Evolutionary conservation across 192 early-diverging fungal genomes (phyloP).

Genomic region (Mortierella hygrophila): DNA sequence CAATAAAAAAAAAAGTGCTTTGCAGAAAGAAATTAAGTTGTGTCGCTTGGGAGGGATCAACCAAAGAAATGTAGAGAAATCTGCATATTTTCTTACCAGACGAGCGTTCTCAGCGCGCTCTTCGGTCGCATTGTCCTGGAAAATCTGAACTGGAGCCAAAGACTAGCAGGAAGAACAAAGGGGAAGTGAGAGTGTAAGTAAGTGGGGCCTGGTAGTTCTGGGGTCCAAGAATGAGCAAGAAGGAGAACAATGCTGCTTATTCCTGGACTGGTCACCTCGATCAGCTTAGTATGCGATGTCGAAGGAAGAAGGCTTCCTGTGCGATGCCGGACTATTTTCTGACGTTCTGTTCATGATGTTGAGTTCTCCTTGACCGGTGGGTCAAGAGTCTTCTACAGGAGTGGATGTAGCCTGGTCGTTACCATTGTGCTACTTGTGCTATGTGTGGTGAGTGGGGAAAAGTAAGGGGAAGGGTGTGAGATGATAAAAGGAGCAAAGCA

Average conservation of each 20-base stretch:
- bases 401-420: background rate
- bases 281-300: background rate
- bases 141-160: slow-evolving; percentile 90
- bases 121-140: slow-evolving; percentile 94
- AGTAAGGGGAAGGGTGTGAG: background rate
- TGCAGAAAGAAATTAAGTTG: background rate
- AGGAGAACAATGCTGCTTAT: background rate
- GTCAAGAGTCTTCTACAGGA: background rate
- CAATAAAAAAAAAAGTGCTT: background rate
- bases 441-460: background rate
- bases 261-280: background rate
- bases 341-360: background rate
- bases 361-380: too few species aligned
- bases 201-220: background rate
- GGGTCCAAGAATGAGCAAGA: background rate
- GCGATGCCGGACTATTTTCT: background rate
- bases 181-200: background rate
- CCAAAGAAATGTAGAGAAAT: slow-evolving; percentile 1
- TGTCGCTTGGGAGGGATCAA: background rate
- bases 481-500: background rate
- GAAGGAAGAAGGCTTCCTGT: background rate
- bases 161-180: slow-evolving; percentile 49
- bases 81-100: slow-evolving; percentile 70
- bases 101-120: slow-evolving; percentile 99
- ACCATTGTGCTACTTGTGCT: background rate